Evolutionary conservation across 2,329 filamentous ascomycete species (phyloP).

Genomic region (Diaporthe sp.): DNA sequence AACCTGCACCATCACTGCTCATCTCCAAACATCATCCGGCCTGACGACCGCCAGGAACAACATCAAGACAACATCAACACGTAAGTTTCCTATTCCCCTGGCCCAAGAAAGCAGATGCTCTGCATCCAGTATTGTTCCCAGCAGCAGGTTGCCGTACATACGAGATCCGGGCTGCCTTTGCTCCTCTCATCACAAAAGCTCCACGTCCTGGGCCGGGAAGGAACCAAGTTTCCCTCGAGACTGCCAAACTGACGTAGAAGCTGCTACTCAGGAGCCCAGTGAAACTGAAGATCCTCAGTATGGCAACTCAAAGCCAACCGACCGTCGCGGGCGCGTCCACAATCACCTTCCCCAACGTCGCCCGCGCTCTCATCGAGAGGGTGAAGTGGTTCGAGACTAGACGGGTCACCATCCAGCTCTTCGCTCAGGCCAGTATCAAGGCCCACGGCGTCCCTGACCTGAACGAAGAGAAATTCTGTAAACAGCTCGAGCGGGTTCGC

Average conservation of each 20-base stretch:
- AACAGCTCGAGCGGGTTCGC: no score
- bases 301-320: background rate
- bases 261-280: background rate
- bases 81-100: background rate
- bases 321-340: background rate
- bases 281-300: background rate
- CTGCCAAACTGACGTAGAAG: background rate
- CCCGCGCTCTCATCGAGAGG: background rate
- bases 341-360: background rate
- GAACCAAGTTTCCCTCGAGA: background rate
- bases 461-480: background rate
- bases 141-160: background rate
- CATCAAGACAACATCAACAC: background rate
- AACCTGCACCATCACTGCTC: no score
- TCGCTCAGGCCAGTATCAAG: slow-evolving; percentile 3
- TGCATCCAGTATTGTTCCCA: background rate
- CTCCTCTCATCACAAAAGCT: background rate
- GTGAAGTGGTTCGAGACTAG: background rate
- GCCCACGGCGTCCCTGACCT: background rate
- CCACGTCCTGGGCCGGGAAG: no score
- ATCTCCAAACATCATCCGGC: background rate
- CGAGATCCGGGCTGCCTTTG: background rate
- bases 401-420: background rate
- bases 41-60: background rate
- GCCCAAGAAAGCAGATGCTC: background rate